These are phyloP conservation scores for Protomyces lactucae-debilis DNA, from an alignment of 1,139 yeast species.

Conservation along the genomic window DNA sequence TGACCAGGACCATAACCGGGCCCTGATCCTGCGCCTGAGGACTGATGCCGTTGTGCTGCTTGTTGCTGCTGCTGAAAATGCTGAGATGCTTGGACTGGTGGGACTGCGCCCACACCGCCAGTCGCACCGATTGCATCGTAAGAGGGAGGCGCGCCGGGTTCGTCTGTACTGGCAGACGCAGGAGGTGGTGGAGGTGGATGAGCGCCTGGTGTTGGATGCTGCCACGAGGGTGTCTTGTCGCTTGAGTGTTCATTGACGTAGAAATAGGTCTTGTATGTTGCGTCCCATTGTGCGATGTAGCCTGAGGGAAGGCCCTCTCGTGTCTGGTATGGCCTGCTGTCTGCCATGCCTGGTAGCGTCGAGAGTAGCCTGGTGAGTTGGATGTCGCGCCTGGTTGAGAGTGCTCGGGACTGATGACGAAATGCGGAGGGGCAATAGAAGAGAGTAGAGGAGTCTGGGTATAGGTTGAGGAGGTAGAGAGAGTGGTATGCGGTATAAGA, in stretches of 20 bases:
- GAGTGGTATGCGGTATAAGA: no score
- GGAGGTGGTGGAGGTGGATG: neutral
- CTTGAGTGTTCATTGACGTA: neutral
- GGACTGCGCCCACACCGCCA: constrained; percentile 31
- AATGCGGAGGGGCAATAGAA: no score
- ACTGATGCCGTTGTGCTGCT: neutral
- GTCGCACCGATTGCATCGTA: constrained; percentile 34
- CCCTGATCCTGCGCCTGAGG: constrained; percentile 11
- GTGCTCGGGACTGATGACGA: no score
- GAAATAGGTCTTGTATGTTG: neutral
- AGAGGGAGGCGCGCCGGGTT: constrained; percentile 14
- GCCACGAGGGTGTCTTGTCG: neutral
- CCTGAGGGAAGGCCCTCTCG: constrained; percentile 16
- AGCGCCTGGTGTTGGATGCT: neutral
- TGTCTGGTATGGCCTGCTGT: constrained; percentile 7
- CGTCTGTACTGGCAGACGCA: neutral
- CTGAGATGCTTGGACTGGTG: no score
- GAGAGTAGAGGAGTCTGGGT: no score
- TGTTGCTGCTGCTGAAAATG: constrained; percentile 21
- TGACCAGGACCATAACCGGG: constrained; percentile 21
- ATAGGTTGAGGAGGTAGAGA: no score
- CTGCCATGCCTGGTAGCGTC: neutral
- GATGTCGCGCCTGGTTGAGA: no score
- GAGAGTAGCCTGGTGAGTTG: no score
- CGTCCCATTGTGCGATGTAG: constrained; percentile 7